These are phyloP conservation scores for Coleophoma crateriformis DNA, from an alignment of 2,329 filamentous ascomycete species.

Conservation along the genomic window DNA sequence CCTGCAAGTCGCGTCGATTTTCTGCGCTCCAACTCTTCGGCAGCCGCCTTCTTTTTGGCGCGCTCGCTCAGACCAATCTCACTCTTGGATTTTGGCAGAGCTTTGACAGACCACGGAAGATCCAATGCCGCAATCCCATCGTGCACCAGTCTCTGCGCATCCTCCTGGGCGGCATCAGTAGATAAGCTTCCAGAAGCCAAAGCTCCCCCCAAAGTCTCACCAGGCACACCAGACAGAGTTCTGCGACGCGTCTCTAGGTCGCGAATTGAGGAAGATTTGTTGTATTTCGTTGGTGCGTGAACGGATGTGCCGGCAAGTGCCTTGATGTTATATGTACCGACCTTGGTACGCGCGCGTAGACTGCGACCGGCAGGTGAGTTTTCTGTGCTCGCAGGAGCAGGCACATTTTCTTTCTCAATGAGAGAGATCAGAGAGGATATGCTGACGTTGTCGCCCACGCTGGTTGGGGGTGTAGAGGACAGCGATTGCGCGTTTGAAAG, in stretches of 20 bases:
- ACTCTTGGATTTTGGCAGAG: slow-evolving; percentile 28
- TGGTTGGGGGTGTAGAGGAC: slow-evolving; percentile 56
- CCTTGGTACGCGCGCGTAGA: slow-evolving; percentile 47
- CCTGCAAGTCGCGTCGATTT: slow-evolving; percentile 37
- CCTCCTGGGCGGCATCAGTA: slow-evolving; percentile 17
- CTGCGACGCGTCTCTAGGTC: slow-evolving; percentile 33
- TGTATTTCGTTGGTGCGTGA: slow-evolving; percentile 36
- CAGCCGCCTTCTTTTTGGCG: slow-evolving; percentile 19
- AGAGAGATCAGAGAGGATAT: slow-evolving; percentile 40
- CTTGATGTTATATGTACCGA: slow-evolving; percentile 62
- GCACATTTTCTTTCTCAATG: slow-evolving; percentile 12
- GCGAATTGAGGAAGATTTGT: slow-evolving; percentile 38
- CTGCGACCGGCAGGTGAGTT: slow-evolving; percentile 34
- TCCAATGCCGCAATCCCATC: slow-evolving; percentile 42
- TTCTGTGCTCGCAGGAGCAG: background rate
- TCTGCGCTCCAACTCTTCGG: slow-evolving; percentile 22
- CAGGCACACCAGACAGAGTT: slow-evolving; percentile 40
- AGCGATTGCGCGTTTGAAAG: slow-evolving; percentile 21
- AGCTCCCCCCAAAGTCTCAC: slow-evolving; percentile 26
- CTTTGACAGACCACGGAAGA: slow-evolving; percentile 36
- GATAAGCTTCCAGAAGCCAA: slow-evolving; percentile 23
- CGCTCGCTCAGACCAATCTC: slow-evolving; percentile 15
- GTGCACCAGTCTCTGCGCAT: slow-evolving; percentile 22
- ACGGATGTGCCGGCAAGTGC: slow-evolving; percentile 56
- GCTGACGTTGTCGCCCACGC: slow-evolving; percentile 56